Percentiles rank a stretch among this genome's conserved stretches.
phyloP scores from a whole-genome alignment of 2,329 filamentous ascomycete species.

The Trichoderma arundinaceum region DNA sequence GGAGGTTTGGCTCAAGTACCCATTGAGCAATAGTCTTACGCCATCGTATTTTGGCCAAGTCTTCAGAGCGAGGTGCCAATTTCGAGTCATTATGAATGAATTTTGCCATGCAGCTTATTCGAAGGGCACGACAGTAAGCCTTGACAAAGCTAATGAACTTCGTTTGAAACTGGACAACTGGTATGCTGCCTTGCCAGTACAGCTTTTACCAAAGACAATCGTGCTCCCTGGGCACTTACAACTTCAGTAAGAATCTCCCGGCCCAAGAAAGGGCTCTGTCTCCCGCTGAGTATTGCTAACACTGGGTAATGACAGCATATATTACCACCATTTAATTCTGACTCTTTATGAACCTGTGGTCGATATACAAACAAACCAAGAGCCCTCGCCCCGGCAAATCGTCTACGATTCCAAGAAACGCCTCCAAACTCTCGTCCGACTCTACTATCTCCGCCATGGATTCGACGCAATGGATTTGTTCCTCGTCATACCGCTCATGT shows the following conservation, averaged over 20 bases:
- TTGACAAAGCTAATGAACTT: background rate
- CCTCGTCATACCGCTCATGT: conserved; percentile 43
- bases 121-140: background rate
- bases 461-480: conserved; percentile 34
- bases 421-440: conserved; percentile 34
- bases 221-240: conserved; percentile 9
- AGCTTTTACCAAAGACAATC: background rate
- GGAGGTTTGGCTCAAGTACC: conserved; percentile 23
- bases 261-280: background rate
- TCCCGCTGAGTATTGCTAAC: background rate
- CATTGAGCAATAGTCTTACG: background rate
- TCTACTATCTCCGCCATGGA: conserved; percentile 37
- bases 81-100: conserved; percentile 10
- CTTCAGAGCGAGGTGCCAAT: background rate
- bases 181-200: background rate
- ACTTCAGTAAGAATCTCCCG: background rate
- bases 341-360: background rate
- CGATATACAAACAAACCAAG: background rate
- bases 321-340: background rate
- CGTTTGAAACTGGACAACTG: background rate
- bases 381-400: background rate
- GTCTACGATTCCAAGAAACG: background rate
- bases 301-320: background rate
- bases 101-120: background rate
- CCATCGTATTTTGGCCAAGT: conserved; percentile 3